Evolutionary conservation across 2,329 filamentous ascomycete genomes (phyloP).

Genomic region (Claviceps sorghi): DNA sequence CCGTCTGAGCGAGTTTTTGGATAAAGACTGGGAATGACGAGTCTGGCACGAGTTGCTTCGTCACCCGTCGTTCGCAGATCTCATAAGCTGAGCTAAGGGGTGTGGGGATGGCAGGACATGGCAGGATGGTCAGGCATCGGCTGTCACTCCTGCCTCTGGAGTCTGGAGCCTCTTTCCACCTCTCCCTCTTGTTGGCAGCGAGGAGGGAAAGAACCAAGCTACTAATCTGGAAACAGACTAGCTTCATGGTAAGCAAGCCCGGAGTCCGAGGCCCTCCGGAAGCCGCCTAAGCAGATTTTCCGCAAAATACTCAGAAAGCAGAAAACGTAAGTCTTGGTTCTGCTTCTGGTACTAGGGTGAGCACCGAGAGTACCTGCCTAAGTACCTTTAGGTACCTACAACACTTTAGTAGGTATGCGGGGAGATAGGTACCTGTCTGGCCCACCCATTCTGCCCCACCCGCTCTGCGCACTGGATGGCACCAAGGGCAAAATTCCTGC

Average conservation of each 20-base stretch:
- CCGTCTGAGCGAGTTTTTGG: too few species aligned
- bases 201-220: not conserved
- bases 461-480: not conserved
- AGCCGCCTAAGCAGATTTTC: slow-evolving; percentile 11
- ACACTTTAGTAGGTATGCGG: too few species aligned
- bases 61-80: not conserved
- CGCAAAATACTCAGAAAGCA: not conserved
- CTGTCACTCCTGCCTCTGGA: not conserved
- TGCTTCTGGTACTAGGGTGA: not conserved
- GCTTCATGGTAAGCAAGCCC: not conserved
- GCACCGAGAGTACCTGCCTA: too few species aligned
- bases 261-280: slow-evolving; percentile 3
- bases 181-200: not conserved
- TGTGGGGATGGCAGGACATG: not conserved
- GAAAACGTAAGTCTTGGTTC: not conserved
- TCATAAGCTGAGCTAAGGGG: slow-evolving; percentile 1
- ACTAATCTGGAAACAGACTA: slow-evolving; percentile 1
- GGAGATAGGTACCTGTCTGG: too few species aligned
- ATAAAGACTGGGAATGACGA: not conserved
- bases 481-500: not conserved
- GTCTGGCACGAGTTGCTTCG: not conserved
- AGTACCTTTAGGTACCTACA: too few species aligned
- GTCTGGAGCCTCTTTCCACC: not conserved
- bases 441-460: not conserved
- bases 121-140: not conserved